A percentile compares a stretch with the other conserved stretches of the same genome.
Evolutionary conservation across 2,329 filamentous ascomycete species (phyloP).

Genomic region (Coniella vitis): DNA sequence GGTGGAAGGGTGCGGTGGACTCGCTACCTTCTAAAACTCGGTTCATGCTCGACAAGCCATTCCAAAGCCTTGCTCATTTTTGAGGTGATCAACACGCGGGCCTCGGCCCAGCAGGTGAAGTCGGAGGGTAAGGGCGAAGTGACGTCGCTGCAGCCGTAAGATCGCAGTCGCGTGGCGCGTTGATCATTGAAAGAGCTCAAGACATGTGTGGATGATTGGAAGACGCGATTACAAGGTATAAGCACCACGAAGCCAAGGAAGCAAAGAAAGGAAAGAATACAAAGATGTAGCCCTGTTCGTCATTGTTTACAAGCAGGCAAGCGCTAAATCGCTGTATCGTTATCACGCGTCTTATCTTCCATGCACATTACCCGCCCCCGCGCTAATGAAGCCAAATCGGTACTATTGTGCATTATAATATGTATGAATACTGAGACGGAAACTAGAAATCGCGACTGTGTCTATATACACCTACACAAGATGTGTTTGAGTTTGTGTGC

Average conservation of each 20-base stretch:
- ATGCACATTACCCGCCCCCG: background rate
- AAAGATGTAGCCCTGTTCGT: too few species aligned
- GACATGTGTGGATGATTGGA: background rate
- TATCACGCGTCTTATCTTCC: too few species aligned
- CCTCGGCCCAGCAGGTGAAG: background rate
- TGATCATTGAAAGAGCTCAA: background rate
- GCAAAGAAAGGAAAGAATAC: too few species aligned
- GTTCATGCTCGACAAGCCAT: slow-evolving; percentile 26
- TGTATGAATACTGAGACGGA: too few species aligned
- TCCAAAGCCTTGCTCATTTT: slow-evolving; percentile 18
- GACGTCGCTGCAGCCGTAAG: slow-evolving; percentile 18
- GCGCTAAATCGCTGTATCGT: background rate
- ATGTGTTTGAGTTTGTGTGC: too few species aligned
- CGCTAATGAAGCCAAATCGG: too few species aligned
- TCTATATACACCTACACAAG: too few species aligned
- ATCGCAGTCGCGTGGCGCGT: background rate
- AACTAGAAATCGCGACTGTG: too few species aligned
- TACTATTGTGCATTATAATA: too few species aligned
- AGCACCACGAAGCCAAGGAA: too few species aligned
- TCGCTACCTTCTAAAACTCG: slow-evolving; percentile 23
- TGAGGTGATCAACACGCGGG: background rate
- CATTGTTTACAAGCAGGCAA: too few species aligned
- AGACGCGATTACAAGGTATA: background rate
- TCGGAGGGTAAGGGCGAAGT: slow-evolving; percentile 8
- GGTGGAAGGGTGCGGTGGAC: background rate